Conservation (phyloP, 306 rosid species). For the Luffa aegyptiaca region DNA sequence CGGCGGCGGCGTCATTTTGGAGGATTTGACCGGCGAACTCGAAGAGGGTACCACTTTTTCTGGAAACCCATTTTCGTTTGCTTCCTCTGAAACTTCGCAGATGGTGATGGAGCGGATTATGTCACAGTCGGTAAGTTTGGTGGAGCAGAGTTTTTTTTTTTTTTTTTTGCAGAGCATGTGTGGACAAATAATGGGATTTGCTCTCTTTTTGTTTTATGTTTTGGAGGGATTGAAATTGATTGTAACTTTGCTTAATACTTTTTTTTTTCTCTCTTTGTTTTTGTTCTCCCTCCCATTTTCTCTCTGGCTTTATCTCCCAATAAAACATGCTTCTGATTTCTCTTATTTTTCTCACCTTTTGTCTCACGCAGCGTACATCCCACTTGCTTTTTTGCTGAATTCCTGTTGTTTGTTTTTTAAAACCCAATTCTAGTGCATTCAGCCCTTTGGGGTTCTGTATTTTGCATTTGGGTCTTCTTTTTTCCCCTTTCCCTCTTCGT, state of each 20-base stretch:
- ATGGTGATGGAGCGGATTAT: constrained; percentile 92
- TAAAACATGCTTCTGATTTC: constrained; percentile 12
- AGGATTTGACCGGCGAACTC: constrained; percentile 51
- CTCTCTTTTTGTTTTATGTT: neutral
- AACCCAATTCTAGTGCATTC: neutral
- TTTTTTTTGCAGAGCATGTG: constrained; percentile 6
- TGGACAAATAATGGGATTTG: constrained; percentile 24
- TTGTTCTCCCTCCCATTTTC: neutral
- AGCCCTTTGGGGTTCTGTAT: neutral
- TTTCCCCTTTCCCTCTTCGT: neutral
- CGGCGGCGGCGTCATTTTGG: constrained; percentile 32
- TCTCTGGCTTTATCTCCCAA: neutral
- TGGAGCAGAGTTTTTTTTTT: constrained; percentile 7
- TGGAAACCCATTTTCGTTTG: constrained; percentile 84
- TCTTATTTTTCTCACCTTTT: neutral
- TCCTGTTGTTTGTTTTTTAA: neutral
- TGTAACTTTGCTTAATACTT: constrained; percentile 1
- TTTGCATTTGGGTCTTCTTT: neutral
- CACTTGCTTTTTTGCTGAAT: neutral
- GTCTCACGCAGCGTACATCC: constrained; percentile 2
- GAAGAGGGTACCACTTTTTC: constrained; percentile 42
- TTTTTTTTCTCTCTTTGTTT: neutral
- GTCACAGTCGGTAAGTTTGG: constrained; percentile 79
- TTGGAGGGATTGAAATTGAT: constrained; percentile 5
- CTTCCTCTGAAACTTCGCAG: constrained; percentile 83